Evolutionary conservation across 768 basidiomycete species (phyloP).

Genomic region (Royoungia palumana): DNA sequence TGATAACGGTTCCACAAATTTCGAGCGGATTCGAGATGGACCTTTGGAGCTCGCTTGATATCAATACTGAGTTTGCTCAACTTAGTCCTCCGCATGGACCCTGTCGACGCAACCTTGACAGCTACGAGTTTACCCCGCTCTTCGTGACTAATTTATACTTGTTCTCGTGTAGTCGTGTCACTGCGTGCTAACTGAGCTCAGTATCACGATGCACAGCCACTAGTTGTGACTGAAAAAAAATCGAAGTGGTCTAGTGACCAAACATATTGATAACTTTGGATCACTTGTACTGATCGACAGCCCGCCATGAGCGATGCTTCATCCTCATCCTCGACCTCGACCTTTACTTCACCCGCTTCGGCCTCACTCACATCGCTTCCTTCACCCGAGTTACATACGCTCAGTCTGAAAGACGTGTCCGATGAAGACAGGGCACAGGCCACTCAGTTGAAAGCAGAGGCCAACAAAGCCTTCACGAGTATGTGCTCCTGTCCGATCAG

Average conservation of each 20-base stretch:
- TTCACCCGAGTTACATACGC: constrained; percentile 54
- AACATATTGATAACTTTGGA: neutral
- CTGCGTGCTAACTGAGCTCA: too few relatives aligned
- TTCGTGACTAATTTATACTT: too few relatives aligned
- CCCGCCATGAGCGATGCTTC: constrained; percentile 24
- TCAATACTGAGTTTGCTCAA: too few relatives aligned
- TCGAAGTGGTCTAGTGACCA: neutral
- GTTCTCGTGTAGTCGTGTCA: too few relatives aligned
- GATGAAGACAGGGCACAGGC: constrained; percentile 71
- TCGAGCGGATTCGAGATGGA: too few relatives aligned
- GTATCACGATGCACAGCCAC: constrained; percentile 22
- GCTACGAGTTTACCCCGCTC: too few relatives aligned
- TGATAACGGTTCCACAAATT: too few relatives aligned
- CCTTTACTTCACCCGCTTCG: constrained; percentile 46
- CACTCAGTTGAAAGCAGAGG: constrained; percentile 70
- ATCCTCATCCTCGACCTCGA: constrained; percentile 23
- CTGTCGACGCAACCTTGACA: too few relatives aligned
- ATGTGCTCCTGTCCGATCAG: constrained; percentile 4
- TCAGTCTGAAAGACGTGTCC: constrained; percentile 57
- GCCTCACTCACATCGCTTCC: constrained; percentile 55
- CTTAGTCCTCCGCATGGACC: too few relatives aligned
- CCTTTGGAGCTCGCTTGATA: too few relatives aligned
- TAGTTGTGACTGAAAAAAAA: constrained; percentile 19
- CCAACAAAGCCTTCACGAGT: constrained; percentile 86
- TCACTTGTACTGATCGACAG: neutral